Evolutionary conservation across 2,329 filamentous ascomycete genomes (phyloP), one percentile per base, ranked within the genome.

Genomic region (Verticillium zaregamsianum): DNA sequence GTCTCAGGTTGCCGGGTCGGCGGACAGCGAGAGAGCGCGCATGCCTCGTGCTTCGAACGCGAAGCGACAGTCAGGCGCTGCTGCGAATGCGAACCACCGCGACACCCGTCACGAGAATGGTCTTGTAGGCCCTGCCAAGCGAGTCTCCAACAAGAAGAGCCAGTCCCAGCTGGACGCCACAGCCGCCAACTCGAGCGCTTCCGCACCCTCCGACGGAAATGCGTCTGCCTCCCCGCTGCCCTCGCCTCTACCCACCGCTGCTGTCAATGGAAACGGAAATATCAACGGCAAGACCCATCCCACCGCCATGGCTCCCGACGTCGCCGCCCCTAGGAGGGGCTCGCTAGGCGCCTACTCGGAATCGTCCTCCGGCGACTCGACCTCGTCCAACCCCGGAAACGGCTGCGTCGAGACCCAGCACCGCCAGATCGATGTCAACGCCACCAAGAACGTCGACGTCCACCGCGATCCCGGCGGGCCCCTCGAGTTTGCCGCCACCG

Each of bases 41-140:
- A 87, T 87, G 84, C 83, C 84, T 86, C 84, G 84, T 74, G 81
- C 79, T 72, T 79, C 82, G 70, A 80, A 77, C 74, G 75, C 79
- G 75, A 87, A 87, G 82, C 83, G 84, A 85, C 82, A 86, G 76
- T 80, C 82, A 79, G 82, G 81, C 79, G 80, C 82, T 79, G 82
- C 81, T 78, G 81, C 81, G 74, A 49, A 49, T 12, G 77, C 77
- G 68, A 89, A 82, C 79, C 84, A 88, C 76, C 87, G 87, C 80
- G 89, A 89, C 78, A 86, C 82, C 72, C 87, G 90, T 76, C 90
- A 96, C 79, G 93, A 97, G 79, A 93, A 91, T 89, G 92, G 92
- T 73, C 83, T 92, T 76, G 90, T 93, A 83, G 88, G 88, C 71
- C 73, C 76, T 63, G 73, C 71, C 58, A 78, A 76, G 68, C 76